Conservation (phyloP, 371 early-diverging fungal genomes). For the Catenaria anguillulae region DNA sequence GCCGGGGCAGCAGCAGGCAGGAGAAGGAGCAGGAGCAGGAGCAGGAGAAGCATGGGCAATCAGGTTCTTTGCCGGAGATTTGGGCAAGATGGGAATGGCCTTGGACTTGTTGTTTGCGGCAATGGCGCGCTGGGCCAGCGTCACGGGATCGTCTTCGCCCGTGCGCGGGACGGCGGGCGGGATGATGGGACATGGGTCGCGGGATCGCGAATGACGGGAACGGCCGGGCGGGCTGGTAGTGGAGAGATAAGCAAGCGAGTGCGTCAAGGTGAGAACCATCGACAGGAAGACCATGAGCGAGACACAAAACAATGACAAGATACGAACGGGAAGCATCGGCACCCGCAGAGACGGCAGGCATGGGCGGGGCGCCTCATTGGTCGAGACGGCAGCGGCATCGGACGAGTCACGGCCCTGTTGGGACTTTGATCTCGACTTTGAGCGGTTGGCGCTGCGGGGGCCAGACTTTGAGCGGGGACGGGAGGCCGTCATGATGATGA, state of each 20-base stretch:
- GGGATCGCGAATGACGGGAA: neutral
- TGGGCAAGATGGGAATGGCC: neutral
- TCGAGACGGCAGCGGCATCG: neutral
- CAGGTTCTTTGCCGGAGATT: neutral
- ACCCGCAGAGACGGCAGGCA: neutral
- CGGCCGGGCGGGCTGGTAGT: neutral
- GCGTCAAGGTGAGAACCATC: neutral
- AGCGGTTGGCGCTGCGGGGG: too few relatives aligned
- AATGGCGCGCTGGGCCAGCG: neutral
- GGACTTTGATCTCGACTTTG: too few relatives aligned
- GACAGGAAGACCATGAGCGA: neutral
- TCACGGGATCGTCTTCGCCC: neutral
- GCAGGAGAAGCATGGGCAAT: neutral
- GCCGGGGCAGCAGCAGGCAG: neutral
- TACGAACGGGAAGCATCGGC: too few relatives aligned
- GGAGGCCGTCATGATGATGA: too few relatives aligned
- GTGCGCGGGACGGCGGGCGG: neutral
- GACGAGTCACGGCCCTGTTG: too few relatives aligned
- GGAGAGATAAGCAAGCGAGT: neutral
- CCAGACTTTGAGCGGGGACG: too few relatives aligned
- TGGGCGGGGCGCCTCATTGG: neutral
- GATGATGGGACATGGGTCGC: neutral
- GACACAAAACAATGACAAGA: neutral
- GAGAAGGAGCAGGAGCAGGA: neutral
- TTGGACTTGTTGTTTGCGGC: neutral